Evolutionary conservation across 2,329 filamentous ascomycete species (phyloP), one percentile per base, ranked within the genome.

Genomic region (Triangularia verruculosa): DNA sequence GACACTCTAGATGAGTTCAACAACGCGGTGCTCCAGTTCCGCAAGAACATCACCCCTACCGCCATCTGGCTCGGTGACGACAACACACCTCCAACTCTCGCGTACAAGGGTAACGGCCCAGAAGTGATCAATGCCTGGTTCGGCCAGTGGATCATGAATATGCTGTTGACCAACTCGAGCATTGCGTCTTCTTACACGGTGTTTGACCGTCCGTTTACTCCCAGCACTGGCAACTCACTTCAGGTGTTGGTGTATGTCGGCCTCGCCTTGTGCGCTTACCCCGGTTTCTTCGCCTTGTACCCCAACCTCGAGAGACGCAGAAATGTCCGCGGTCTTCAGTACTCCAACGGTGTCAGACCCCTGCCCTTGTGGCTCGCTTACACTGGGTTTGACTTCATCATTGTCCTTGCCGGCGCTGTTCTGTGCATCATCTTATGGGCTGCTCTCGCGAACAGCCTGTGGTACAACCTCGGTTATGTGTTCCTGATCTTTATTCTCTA

Each of bases 261-360:
- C 13, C 82, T 97, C 8, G 91, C 89, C 1, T 87, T 96, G 76
- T 83, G 86, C 6, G 87, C 88, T 1, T 95, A 90, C 70, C 92
- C 93, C 0, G 92, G 89, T 13, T 93, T 97, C 79, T 96, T 97
- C 70, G 86, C 91, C 0, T 79, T 97, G 4, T 97, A 97, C 72
- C 91, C 92, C 0, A 96, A 92, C n/a, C 80, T 90, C 27, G 93
- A 97, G 75, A 84, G 92, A 25, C 80, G 92, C 11, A 81, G 87
- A 57, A 90, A 92, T 67, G 91, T 97, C 24, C 86, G 93, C 59
- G 90, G 90, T 15, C 80, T 97, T 28, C 89, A 97, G 75, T 97
- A 96, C 76, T 96, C 91, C 61, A 97, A 97, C 72, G 93, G 93
- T 55, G 92, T 97, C 27, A 83, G 91, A 12, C 89, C 91, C 0